Evolutionary conservation across 2,329 filamentous ascomycete species (phyloP), one percentile per base, ranked within the genome.

Genomic region (Thelonectria rubi): DNA sequence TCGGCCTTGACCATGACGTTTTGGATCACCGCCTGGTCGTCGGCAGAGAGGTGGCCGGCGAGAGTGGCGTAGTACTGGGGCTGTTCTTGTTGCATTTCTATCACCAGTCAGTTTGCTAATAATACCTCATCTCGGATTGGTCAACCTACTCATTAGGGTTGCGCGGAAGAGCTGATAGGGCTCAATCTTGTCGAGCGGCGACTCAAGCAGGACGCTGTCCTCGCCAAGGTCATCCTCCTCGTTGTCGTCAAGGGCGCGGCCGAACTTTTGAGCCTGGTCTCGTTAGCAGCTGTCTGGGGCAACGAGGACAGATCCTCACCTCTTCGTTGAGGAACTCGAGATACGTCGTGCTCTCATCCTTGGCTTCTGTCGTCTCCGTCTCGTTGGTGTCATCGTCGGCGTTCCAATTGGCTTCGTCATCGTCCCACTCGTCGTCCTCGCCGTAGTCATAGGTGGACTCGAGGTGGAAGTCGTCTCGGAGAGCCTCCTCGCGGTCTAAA

Each of bases 301-400:
- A 48, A 40, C n/a, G 47, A 5, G 46, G 12, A 0, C 12, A 10
- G 12, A 5, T 34, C 72, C 83, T 75, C 74, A 89, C 91, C 82
- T 98, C 94, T 75, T 96, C 91, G 70, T 94, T 96, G 26, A 99
- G 80, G 81, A 99, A 99, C 69, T 98, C 94, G 48, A 99, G 86
- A 76, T 99, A 99, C 6, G 94, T 93, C 21, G 91, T 91, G 76
- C 92, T 95, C 79, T 98, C 94, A 71, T 97, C 94, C 73, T 93
- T 91, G 71, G 88, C 84, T 64, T 97, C 90, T 3, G 76, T 77
- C 14, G 79, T 72, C 55, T 86, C 86, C 65, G 92, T 91, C 26
- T 87, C 86, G 24, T 88, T 87, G 65, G 87, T 85, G 60, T 91
- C 89, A 39, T 90, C 86, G 66, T 93, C 91, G 45, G 84, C 88